Base-by-base conservation (phyloP, 2,329 filamentous ascomycete species). In the Colletotrichum siamense region DNA sequence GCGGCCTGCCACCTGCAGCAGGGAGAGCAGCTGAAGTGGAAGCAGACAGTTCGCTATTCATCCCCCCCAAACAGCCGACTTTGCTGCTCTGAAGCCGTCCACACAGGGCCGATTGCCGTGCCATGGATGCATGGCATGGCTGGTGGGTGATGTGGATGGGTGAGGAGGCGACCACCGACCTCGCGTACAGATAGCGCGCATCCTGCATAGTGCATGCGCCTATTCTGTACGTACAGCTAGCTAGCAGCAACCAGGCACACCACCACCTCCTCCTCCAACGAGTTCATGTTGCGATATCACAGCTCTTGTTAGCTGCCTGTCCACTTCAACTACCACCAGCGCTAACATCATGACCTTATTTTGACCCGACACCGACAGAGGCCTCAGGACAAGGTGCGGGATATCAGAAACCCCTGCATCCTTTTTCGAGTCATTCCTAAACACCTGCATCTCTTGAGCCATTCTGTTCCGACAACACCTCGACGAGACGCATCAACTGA, bases 341-440 rank as follows among this genome's bases (percentile, higher is more conserved):
- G 28, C 59, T 32, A 63, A 63, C 30, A 63, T 63, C 30, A 55
- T 28, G 32, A 39, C 24, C 30, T 61, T 49, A 16, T 52, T 66
- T 24, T 52, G 34, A 71, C 55, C 22, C n/a, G 34, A 34, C 36
- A 39, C 24, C 15, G 16, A 57, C 63, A 9, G n/a, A 26, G 22
- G 61, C 68, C 68, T 70, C 22, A 66, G 68, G 69, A 73, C 39
- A 62, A 22, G 15, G 63, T 52, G 32, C 8, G 69, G n/a, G 62
- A 73, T 52, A 62, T 68, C 36, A 75, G 36, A 55, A 67, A 76
- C 12, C 36, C 68, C 32, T 69, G 73, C 36, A 69, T 39, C 62
- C 22, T 8, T 32, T 49, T 71, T 65, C 61, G 72, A 75, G 72
- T 75, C 72, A 75, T 66, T 71, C 18, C 34, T 66, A 39, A 44